Conservation (phyloP, 2,329 filamentous ascomycete species). For the Scopulariopsis brevicaulis region DNA sequence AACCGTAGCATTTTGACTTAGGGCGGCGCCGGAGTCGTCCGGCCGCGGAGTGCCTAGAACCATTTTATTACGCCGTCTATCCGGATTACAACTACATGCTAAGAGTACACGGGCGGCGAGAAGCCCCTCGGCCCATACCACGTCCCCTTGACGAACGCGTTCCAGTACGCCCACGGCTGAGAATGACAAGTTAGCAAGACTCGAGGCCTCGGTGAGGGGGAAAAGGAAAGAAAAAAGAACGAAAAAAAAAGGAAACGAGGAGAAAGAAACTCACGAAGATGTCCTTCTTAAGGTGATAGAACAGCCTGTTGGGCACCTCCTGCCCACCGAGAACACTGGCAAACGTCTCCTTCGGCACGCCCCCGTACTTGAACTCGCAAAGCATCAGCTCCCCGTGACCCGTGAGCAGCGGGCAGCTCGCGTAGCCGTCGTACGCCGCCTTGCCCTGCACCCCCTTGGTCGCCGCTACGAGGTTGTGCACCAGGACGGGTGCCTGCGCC, state of each 20-base stretch:
- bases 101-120: not conserved
- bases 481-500: conserved; percentile 28
- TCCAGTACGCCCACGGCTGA: conserved; percentile 16
- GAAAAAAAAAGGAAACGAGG: not conserved
- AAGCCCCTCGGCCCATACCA: conserved; percentile 17
- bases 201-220: no score
- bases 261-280: conserved; percentile 17
- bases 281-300: conserved; percentile 32
- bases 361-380: conserved; percentile 35
- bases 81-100: not conserved
- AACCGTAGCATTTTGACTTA: no score
- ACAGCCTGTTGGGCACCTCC: conserved; percentile 22
- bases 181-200: not conserved
- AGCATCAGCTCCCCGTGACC: conserved; percentile 32
- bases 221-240: not conserved
- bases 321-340: conserved; percentile 21
- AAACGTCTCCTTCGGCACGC: conserved; percentile 32
- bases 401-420: conserved; percentile 31
- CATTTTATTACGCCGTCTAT: not conserved
- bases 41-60: no score
- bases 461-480: conserved; percentile 24
- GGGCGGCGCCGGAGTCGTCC: no score
- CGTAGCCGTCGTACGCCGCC: conserved; percentile 29
- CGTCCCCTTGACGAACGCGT: conserved; percentile 17
- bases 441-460: conserved; percentile 20